Base-by-base conservation (phyloP, 2,329 filamentous ascomycete genomes). In the Leptographium wingfieldii region DNA sequence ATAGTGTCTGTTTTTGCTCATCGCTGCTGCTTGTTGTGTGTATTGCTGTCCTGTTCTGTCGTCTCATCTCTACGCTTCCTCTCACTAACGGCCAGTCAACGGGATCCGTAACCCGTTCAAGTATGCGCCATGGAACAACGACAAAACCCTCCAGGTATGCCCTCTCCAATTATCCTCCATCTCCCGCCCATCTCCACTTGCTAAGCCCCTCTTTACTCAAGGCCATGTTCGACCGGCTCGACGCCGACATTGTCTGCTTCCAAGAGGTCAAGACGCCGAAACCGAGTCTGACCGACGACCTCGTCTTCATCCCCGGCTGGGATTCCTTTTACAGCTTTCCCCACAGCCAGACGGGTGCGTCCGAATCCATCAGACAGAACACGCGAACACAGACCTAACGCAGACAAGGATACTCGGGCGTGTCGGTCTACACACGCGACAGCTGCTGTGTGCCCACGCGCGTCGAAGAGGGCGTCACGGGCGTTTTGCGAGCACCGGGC, bases 241-340 rank as follows among this genome's bases (percentile, higher is more conserved):
- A 94, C 70, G 85, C 92, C 58, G 94, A 99, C 71, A 94, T 99
- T 64, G 84, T 97, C 22, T 80, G 96, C 61, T 91, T 97, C 77
- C 94, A 99, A 72, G 94, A 97, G 73, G 86, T 90, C 52, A 99
- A 97, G 74, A 96, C 97, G 49, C 94, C 97, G 69, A 82, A 87
- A 60, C 96, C 96, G 70, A 92, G 96, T 66, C 77, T 99, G 1
- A 81, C 79, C 49, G 94, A 97, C 78, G 94, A 97, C 67, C 97
- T 97, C 90, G 92, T 97, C 11, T 77, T 97, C 40, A 84, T 97
- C 0, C 85, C 89, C 0, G 94, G 94, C 14, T 99, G 92, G 92
- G 94, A 99, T 70, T 92, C 92, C 65, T 96, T 87, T 73, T 96
- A 96, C 73, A 96, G 91, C 70, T 77, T 99, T 29, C 94, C 94